Base-by-base conservation (phyloP, 306 rosid genomes). In the Boehmeria nivea region DNA sequence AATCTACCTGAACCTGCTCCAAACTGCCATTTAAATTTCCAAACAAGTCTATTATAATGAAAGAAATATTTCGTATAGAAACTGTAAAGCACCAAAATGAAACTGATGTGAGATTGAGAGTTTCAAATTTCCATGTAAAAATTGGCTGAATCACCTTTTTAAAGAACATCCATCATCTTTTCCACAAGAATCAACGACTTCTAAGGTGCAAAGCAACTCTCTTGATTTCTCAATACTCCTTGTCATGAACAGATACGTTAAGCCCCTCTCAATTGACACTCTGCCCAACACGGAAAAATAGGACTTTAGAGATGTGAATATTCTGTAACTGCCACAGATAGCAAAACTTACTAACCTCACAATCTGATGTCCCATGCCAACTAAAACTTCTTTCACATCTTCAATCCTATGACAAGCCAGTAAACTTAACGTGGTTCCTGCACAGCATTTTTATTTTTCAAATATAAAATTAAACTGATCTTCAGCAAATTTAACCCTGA, bases 11-110 rank as follows among this genome's bases (percentile, higher is more conserved):
- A 78, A 84, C 93, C 85, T 91, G 96, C 96, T 87, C 99, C 96
- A 91, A 84, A 85, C 99, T 91, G 98, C 93, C 89, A 87, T 82
- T 82, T 82, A 81, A 78, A 82, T 80, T 80, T 82, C 94, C 89
- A 87, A 82, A 80, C 81, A 73, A 68, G 69, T 80, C 73, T 76
- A 82, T 82, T 78, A 87, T 61, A 73, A 64, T 65, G 67, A 61
- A 58, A 72, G 61, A 53, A 61, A 34, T 34, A 16, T 8, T 33
- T 51, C 42, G 43, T 25, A n/a, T 20, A 54, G n/a, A 48, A 65
- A 55, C 54, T 37, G 8, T 43, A 67, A 19, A 27, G 57, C 52
- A 64, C 20, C 19, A 16, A 36, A 8, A 8, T 14, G 17, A n/a
- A 40, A 40, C 15, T 40, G n/a, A 40, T 40, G 17, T 8, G 46